These are phyloP conservation scores for Daldinia caldariorum DNA, from an alignment of 495 filamentous ascomycete genomes.

Conservation along the genomic window DNA sequence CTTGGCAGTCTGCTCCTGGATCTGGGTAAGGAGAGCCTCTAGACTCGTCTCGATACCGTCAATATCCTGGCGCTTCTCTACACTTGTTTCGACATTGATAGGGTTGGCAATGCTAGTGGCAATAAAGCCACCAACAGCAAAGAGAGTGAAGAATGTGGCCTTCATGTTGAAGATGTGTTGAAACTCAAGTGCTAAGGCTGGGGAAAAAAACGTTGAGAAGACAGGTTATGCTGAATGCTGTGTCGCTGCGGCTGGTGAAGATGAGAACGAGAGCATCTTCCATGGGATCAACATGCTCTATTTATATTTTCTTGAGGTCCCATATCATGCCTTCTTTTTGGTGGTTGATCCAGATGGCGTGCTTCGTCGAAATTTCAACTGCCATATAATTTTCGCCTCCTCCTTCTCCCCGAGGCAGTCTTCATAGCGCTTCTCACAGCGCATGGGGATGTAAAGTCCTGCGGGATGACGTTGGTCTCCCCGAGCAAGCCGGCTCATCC, in stretches of 20 bases:
- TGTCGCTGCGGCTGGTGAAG: constrained; percentile 29
- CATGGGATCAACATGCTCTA: constrained; percentile 22
- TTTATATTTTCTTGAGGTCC: constrained; percentile 35
- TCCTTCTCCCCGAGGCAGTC: not conserved
- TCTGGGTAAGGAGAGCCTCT: constrained; percentile 42
- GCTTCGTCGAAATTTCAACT: constrained; percentile 10
- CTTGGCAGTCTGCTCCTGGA: constrained; percentile 50
- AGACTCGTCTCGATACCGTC: constrained; percentile 40
- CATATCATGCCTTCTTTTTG: constrained; percentile 1
- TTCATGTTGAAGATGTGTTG: constrained; percentile 49
- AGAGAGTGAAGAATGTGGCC: constrained; percentile 49
- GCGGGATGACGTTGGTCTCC: constrained; percentile 22
- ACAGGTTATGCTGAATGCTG: constrained; percentile 18
- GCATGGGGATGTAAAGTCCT: not conserved
- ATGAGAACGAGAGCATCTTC: constrained; percentile 9
- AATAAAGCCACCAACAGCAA: constrained; percentile 48
- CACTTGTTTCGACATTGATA: constrained; percentile 40
- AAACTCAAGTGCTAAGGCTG: constrained; percentile 1
- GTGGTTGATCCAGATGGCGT: constrained; percentile 17
- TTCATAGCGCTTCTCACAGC: constrained; percentile 1
- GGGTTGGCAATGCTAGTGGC: constrained; percentile 50
- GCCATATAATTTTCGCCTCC: not conserved
- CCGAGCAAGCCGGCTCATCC: not conserved
- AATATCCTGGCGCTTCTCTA: constrained; percentile 49
- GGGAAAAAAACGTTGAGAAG: not conserved